Base-by-base conservation (phyloP, 257 asterid species). In the Sherardia arvensis region DNA sequence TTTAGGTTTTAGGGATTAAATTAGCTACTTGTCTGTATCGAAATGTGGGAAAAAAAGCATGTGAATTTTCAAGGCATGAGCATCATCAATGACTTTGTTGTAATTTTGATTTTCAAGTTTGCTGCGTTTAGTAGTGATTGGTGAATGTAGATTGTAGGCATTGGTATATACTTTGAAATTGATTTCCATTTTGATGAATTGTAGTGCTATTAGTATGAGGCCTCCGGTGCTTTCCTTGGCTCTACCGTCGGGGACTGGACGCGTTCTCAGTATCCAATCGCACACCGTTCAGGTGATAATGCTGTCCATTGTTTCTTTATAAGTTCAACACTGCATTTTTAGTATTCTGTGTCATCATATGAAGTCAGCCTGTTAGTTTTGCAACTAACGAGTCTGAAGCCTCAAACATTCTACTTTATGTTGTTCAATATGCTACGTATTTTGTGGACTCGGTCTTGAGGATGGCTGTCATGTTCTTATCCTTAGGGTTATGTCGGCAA, bases 401-500 rank as follows among this genome's bases (percentile, higher is more conserved):
- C 15, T 60, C 54, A 64, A 32, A 48, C 36, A 9, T 68, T 30
- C 22, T 32, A 2, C 29, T 49, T 25, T 34, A 51, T 18, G 34
- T n/a, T 18, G 34, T n/a, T 30, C 34, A 28, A 28, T 51, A 10
- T 53, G 22, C 15, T 53, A 17, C 51, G 28, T 4, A 1, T 30
- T 14, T 26, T 27, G 12, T 26, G 43, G 55, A 72, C 68, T 67
- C 61, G 18, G 29, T 59, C 32, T 56, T 65, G 62, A 48, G 30
- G 53, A 21, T 76, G 33, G 58, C 60, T 62, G 43, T 62, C 40
- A 4, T 48, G 55, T 63, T 49, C 68, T 48, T 62, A 63, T 5
- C 33, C 28, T 18, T 78, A 93, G 99, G 99, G 97, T 68, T 93
- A 90, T 43, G 97, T 93, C 69, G 99, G 99, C 72, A 93, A 93